These are phyloP conservation scores for Schoenoplectus tabernaemontani DNA, from an alignment of 202 grass and related monocot genomes.

Conservation along the genomic window DNA sequence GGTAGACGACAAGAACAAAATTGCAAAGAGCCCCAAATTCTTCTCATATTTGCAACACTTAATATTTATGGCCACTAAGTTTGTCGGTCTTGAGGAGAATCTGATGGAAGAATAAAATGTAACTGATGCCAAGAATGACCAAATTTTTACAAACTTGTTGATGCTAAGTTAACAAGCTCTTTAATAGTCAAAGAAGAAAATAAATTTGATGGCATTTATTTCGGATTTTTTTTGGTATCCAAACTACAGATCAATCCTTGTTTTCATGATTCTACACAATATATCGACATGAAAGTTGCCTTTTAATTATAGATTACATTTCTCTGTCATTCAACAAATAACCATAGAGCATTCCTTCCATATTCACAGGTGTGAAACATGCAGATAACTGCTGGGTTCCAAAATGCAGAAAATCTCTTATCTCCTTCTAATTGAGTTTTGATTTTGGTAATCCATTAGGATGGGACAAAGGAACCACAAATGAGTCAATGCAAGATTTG, in stretches of 20 bases:
- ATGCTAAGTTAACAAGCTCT: not conserved
- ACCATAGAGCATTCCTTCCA: not conserved
- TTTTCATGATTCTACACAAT: no score
- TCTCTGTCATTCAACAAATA: not conserved
- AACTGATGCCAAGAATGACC: not conserved
- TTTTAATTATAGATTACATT: not conserved
- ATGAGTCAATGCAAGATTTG: constrained; percentile 45
- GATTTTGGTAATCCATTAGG: constrained; percentile 19
- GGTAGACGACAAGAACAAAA: not conserved
- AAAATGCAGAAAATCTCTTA: not conserved
- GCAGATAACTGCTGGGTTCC: not conserved
- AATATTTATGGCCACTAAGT: not conserved
- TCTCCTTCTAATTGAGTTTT: not conserved
- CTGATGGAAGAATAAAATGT: not conserved
- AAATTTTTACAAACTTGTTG: not conserved
- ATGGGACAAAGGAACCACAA: constrained; percentile 35
- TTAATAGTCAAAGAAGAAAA: not conserved
- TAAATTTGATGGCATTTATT: not conserved
- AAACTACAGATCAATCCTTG: not conserved
- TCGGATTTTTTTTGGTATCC: not conserved
- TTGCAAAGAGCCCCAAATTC: not conserved
- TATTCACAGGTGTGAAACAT: not conserved
- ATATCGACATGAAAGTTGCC: no score
- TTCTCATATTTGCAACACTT: not conserved
- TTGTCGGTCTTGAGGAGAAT: not conserved